Percentiles rank a stretch among this genome's conserved stretches.
These are phyloP conservation scores for Kitagawia praeruptora DNA, from an alignment of 129 eudicot genomes.

Conservation along the genomic window DNA sequence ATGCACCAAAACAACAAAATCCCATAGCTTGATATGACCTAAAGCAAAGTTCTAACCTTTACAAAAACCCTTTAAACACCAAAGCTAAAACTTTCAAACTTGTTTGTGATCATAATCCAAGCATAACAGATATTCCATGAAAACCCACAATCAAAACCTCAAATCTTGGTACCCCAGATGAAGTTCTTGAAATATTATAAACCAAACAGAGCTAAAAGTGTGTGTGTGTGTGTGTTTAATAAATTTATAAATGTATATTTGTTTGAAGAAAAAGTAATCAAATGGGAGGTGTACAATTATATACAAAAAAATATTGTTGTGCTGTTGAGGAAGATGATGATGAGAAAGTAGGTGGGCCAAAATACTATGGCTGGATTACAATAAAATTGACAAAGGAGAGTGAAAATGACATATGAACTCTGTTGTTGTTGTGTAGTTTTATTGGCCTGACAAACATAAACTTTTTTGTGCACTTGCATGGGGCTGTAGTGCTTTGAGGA, in stretches of 20 bases:
- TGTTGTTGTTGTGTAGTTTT: neutral
- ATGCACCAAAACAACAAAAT: slow-evolving; percentile 48
- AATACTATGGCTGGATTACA: neutral
- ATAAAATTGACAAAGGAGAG: neutral
- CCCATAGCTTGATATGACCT: slow-evolving; percentile 26
- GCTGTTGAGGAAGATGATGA: neutral
- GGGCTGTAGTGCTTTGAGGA: neutral
- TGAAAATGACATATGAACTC: neutral
- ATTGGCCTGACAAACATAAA: neutral
- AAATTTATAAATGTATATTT: neutral
- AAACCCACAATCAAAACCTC: slow-evolving; percentile 11
- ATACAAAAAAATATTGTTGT: neutral
- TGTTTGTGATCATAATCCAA: slow-evolving; percentile 5
- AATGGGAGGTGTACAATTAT: neutral
- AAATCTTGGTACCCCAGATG: neutral
- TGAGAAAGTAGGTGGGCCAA: neutral
- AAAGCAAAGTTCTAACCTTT: slow-evolving; percentile 7
- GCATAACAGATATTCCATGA: neutral
- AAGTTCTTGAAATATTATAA: neutral
- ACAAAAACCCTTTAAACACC: neutral
- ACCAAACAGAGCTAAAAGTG: neutral
- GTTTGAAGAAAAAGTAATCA: neutral
- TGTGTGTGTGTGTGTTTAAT: neutral
- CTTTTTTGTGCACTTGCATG: neutral
- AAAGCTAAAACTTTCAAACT: neutral